Base-by-base conservation (phyloP, 1,139 yeast genomes). In the Kurtzmaniella quercitrusa region DNA sequence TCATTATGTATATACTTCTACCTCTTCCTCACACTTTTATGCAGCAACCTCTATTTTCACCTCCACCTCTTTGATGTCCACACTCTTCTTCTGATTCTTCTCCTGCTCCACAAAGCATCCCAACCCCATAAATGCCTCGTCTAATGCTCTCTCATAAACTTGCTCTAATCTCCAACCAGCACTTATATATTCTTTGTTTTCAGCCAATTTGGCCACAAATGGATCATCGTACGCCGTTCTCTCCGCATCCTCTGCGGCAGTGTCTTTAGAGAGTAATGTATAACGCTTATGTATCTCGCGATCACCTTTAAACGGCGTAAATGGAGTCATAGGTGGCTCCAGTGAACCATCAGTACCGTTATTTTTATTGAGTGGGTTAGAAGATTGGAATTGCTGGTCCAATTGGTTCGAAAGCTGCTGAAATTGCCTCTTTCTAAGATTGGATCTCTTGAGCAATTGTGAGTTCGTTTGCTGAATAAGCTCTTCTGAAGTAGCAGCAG, bases 261-360 rank as follows among this genome's bases (percentile, higher is more conserved):
- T 63, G 12, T 59, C 55, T 6, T 58, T 52, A 5, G 46, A 44
- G 47, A 70, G 57, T 36, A 70, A 51, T 3, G 50, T 59, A 54
- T 69, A 77, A 38, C 66, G 65, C 43, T 65, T 61, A 36, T 70
- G 62, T 16, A 69, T 52, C 47, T 85, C 84, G 43, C 95, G 75
- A 65, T 93, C 98, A 41, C 98, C 98, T 56, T 82, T 81, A 65
- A 93, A 91, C 11, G 98, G 98, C 2, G 98, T 90, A 61, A 91
- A 93, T 23, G 98, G 98, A 3, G 79, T 69, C 34, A 58, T 57
- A 16, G 58, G 46, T 17, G 44, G 52, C 23, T 54, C 58, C 14
- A 27, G 10, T 27, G 31, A n/a, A 4, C 23, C 23, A 21, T 47
- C 61, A 38, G 45, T 53, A 12, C 43, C 50, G 16, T 43, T 51